Percentiles rank a stretch among this genome's conserved stretches.
Conservation (phyloP, 176 grass and related monocot genomes). For the Aegilops bicornis region DNA sequence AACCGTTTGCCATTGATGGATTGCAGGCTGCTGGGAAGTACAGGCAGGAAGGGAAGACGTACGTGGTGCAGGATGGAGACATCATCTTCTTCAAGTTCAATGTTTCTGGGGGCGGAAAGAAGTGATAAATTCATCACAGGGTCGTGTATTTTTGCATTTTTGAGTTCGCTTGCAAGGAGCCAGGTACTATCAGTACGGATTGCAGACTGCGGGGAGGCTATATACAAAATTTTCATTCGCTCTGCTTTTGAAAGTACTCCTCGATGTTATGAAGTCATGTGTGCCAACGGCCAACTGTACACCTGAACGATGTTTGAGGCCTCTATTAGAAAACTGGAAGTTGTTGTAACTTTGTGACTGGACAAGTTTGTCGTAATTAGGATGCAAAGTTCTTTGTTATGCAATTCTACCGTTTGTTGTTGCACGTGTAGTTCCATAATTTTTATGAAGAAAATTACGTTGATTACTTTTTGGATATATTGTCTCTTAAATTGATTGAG, state of each 20-base stretch:
- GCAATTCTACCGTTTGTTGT: not conserved
- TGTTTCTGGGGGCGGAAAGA: slow-evolving; percentile 94
- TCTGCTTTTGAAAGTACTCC: not conserved
- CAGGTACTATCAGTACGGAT: not conserved
- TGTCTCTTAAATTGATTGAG: not conserved
- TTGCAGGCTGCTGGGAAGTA: slow-evolving; percentile 92
- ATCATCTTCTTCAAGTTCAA: slow-evolving; percentile 99
- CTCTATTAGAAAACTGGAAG: too few species aligned
- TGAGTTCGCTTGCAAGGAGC: slow-evolving; percentile 4
- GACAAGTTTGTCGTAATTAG: too few species aligned
- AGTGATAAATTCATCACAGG: slow-evolving; percentile 43
- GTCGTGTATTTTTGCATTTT: slow-evolving; percentile 22
- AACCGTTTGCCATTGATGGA: not conserved
- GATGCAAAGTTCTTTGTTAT: not conserved
- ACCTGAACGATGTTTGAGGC: too few species aligned
- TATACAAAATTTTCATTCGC: not conserved
- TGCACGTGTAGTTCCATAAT: not conserved
- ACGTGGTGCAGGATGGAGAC: slow-evolving; percentile 94
- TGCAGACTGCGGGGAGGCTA: not conserved
- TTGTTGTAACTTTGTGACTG: too few species aligned
- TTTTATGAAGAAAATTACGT: not conserved
- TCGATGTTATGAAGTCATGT: not conserved
- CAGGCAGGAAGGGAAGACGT: slow-evolving; percentile 95
- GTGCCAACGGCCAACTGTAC: too few species aligned
- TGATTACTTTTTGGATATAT: not conserved